phyloP scores from a whole-genome alignment of 257 asterid species.

The Handroanthus guayacan region DNA sequence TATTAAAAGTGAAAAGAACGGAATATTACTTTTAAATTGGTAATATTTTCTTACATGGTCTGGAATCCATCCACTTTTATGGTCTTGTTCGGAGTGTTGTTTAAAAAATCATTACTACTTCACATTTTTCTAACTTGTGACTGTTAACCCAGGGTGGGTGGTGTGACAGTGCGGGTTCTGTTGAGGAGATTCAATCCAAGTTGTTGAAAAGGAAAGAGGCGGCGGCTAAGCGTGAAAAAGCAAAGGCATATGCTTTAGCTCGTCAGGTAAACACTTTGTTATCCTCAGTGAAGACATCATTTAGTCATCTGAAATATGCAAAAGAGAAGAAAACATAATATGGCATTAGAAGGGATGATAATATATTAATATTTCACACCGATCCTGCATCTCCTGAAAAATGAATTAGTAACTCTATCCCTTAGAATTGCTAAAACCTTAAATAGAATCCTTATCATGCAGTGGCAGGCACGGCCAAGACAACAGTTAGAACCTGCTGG shows the following conservation, averaged over 20 bases:
- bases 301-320: not conserved
- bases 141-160: slow-evolving; percentile 70
- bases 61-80: slow-evolving; percentile 5
- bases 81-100: not conserved
- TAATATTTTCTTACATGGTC: slow-evolving; percentile 4
- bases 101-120: slow-evolving; percentile 16
- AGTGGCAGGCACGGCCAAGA: slow-evolving; percentile 96
- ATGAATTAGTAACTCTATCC: not conserved
- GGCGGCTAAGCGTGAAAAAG: slow-evolving; percentile 94
- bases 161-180: slow-evolving; percentile 84
- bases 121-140: slow-evolving; percentile 20
- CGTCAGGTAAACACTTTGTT: slow-evolving; percentile 62
- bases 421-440: not conserved
- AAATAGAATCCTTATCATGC: slow-evolving; percentile 38
- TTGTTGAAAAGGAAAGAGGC: slow-evolving; percentile 91
- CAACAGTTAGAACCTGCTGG: slow-evolving; percentile 55
- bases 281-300: slow-evolving; percentile 1
- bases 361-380: not conserved
- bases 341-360: not conserved
- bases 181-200: slow-evolving; percentile 78
- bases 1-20: slow-evolving; percentile 3
- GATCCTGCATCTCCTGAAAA: not conserved
- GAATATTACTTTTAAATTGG: not conserved
- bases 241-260: slow-evolving; percentile 95
- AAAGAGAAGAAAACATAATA: not conserved